These are phyloP conservation scores for Magnusiomyces suaveolens DNA, from an alignment of 1,139 yeast species.

Conservation along the genomic window DNA sequence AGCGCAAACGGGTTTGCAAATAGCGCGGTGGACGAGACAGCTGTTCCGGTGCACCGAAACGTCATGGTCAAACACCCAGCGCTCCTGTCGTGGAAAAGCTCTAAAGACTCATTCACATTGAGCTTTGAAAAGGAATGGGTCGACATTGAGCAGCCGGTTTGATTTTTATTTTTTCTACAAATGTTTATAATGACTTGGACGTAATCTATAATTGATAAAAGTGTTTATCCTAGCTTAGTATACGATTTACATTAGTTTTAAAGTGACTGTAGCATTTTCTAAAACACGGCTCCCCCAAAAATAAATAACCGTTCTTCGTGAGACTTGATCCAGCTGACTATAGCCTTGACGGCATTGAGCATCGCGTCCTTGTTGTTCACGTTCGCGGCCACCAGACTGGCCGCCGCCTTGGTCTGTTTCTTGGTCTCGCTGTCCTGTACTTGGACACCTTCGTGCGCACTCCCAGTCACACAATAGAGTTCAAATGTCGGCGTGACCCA, in stretches of 20 bases:
- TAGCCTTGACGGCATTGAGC: conserved; percentile 43
- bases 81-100: conserved; percentile 1
- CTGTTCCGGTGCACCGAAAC: background rate
- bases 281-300: conserved; percentile 49
- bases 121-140: conserved; percentile 1
- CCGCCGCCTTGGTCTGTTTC: conserved; percentile 8
- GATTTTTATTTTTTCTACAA: no score
- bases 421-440: conserved; percentile 6
- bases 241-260: no score
- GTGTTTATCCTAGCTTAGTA: no score
- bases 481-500: conserved; percentile 52
- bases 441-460: conserved; percentile 21
- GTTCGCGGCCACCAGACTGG: conserved; percentile 2
- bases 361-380: conserved; percentile 35
- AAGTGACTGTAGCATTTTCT: no score
- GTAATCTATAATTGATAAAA: no score
- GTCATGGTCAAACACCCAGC: conserved; percentile 1
- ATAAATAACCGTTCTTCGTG: conserved; percentile 52
- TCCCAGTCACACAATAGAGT: conserved; percentile 44
- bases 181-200: no score
- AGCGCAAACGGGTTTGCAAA: background rate
- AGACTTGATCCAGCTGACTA: conserved; percentile 48
- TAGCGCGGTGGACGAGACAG: background rate
- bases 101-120: background rate
- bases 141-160: background rate